These are phyloP conservation scores for Trichosporon ovoides DNA, from an alignment of 1,284 basidiomycete species.

Conservation along the genomic window DNA sequence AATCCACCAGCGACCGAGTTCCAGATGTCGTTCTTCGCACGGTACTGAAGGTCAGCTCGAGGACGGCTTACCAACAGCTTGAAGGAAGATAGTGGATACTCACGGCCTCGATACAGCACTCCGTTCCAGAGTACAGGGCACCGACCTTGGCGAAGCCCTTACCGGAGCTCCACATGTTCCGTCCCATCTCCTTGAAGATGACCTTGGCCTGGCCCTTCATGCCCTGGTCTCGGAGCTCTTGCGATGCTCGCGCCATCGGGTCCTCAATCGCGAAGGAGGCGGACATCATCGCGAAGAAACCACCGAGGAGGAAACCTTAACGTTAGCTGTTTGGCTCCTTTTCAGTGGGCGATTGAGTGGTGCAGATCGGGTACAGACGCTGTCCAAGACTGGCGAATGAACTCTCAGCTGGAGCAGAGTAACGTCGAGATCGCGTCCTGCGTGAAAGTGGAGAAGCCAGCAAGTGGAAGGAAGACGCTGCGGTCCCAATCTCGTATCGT, in stretches of 20 bases:
- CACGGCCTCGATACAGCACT: conserved; percentile 93
- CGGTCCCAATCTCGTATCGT: no score
- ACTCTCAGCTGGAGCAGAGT: no score
- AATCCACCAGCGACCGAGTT: conserved; percentile 59
- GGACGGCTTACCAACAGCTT: not conserved
- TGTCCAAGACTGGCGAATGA: no score
- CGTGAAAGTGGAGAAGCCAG: no score
- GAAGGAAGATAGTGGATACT: conserved; percentile 51
- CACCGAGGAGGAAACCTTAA: conserved; percentile 81
- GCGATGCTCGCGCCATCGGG: conserved; percentile 67
- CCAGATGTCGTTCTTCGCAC: conserved; percentile 88
- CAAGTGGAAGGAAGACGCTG: no score
- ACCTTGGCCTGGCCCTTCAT: conserved; percentile 60
- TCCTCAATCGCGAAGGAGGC: conserved; percentile 94
- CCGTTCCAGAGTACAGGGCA: conserved; percentile 84
- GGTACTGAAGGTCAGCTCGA: conserved; percentile 59
- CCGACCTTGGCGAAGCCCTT: conserved; percentile 95
- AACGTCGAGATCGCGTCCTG: no score
- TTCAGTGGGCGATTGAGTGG: no score
- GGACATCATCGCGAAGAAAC: conserved; percentile 94
- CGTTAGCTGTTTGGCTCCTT: no score
- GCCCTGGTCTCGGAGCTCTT: conserved; percentile 31
- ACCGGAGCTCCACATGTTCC: conserved; percentile 82
- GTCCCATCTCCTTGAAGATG: conserved; percentile 92
- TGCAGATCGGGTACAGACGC: not conserved